Evolutionary conservation across 2,329 filamentous ascomycete genomes (phyloP), one percentile per base, ranked within the genome.

Genomic region (Chaetomium olivaceum): DNA sequence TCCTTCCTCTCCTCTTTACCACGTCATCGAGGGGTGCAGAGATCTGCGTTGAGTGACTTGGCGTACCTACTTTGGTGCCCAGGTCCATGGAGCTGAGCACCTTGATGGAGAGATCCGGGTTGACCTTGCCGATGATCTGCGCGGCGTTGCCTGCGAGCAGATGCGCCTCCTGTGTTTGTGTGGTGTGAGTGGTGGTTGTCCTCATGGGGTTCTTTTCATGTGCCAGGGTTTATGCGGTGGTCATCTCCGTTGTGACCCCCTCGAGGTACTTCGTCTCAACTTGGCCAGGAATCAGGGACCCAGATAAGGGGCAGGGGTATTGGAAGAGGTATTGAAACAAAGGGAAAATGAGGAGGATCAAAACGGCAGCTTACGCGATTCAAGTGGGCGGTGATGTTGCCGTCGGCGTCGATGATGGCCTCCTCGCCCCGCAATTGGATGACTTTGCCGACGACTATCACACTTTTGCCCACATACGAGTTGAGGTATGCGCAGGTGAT

Each of bases 381-480:
- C 70, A 98, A 77, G 21, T 90, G 80, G 1, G 92, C 82, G 0
- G 88, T 91, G 29, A 97, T 86, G 25, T 87, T 85, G 0, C 94
- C 94, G 29, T 88, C 89, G 6, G 92, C 89, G 64, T 97, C 92
- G 33, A 98, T 85, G 6, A 88, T 87, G 0, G 93, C 94, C 59
- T 86, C 85, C 61, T 95, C 91, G 71, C 93, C 93, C 60, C 89
- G 89, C 27, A 98, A 83, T 73, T 95, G 89, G 4, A 87, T 85
- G 56, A 98, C 93, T 73, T 90, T 93, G 73, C 95, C 95, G 5
- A 96, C 84, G 63, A 98, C 83, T 72, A 93, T 93, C 68, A 98
- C 91, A 68, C 91, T 91, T 70, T 87, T 85, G 71, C 83, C 83
- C 70, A 88, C 83, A 80, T 93, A 96, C 74, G 84, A 83, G 75